These are phyloP conservation scores for Phanerochaete carnosa DNA, from an alignment of 768 basidiomycete genomes.

Conservation along the genomic window DNA sequence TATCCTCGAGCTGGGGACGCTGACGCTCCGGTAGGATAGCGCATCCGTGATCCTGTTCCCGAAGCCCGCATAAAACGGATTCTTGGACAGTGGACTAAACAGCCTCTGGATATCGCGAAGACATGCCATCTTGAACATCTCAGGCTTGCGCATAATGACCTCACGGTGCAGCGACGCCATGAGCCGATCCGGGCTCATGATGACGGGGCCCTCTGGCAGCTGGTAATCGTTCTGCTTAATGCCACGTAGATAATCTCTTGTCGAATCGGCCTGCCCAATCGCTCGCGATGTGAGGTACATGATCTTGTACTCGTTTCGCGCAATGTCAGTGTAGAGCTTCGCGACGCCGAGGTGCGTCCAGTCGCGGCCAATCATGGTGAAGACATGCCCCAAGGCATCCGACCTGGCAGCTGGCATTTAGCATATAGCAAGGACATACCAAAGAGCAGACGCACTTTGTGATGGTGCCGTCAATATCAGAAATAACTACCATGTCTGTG, in stretches of 20 bases:
- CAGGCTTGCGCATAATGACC: slow-evolving; percentile 98
- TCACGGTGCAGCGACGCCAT: slow-evolving; percentile 95
- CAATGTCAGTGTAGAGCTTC: slow-evolving; percentile 95
- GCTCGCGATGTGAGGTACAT: slow-evolving; percentile 97
- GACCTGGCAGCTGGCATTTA: slow-evolving; percentile 49
- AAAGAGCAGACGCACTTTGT: slow-evolving; percentile 67
- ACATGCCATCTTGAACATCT: slow-evolving; percentile 99
- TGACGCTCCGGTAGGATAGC: slow-evolving; percentile 94
- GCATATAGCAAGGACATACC: background rate
- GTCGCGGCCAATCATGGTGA: slow-evolving; percentile 96
- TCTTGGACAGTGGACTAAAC: slow-evolving; percentile 69
- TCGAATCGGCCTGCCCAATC: slow-evolving; percentile 97
- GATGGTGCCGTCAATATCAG: slow-evolving; percentile 98
- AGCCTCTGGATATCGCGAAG: slow-evolving; percentile 89
- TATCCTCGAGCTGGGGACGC: slow-evolving; percentile 89
- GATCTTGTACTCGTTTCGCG: slow-evolving; percentile 94
- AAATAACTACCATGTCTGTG: slow-evolving; percentile 87
- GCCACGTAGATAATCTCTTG: slow-evolving; percentile 88
- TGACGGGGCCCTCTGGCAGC: slow-evolving; percentile 96
- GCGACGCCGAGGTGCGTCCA: slow-evolving; percentile 98
- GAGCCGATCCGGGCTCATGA: slow-evolving; percentile 96
- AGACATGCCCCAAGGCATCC: slow-evolving; percentile 93
- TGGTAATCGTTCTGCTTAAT: slow-evolving; percentile 96
- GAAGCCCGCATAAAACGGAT: slow-evolving; percentile 95
- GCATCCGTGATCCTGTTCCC: slow-evolving; percentile 99